Base-by-base conservation (phyloP, 495 filamentous ascomycete species). In the Glonium stellatum region DNA sequence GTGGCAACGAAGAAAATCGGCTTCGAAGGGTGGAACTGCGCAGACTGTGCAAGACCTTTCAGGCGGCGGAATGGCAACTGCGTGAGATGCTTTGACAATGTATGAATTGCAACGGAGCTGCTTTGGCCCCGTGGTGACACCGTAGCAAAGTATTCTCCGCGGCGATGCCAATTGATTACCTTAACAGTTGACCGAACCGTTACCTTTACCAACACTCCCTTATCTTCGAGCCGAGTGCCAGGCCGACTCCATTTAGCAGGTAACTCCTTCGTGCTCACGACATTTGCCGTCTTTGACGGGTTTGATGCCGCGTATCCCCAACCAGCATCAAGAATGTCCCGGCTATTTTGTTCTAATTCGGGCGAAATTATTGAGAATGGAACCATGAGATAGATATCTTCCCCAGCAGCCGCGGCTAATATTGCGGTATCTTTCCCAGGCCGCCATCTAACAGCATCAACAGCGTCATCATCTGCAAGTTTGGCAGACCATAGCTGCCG, bases 1-100 rank as follows among this genome's bases (percentile, higher is more conserved):
- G 95, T 97, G 19, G 93, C 93, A 41, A 98, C 90, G 65, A 97
- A 97, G 73, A 98, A 89, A 53, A 95, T 84, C 4, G 95, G 91
- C 55, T 91, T 85, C 50, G 85, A 87, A 5, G 93, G 95, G 71
- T 98, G 93, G 83, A 98, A 98, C 58, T 88, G 86, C 6, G 88
- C 90, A 8, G 87, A 87, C 77, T 97, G 95, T 8, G 92, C 80
- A 58, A 93, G 80, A 59, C 92, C 92, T 70, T 91, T 90, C 70
- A 87, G 79, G 18, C 80, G 80, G 51, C 89, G 86, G 84, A 97
- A 96, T 49, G 93, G 93, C 66, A 89, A 85, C 72, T 98, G 95
- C 0, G 93, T 95, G 27, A 89, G 79, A 76, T 98, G 93, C 71
- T 92, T 95, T 47, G 89, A 91, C 63, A 98, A 77, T 0, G 92